Percentiles rank a stretch among this genome's conserved stretches.
Conservation (phyloP, 2,329 filamentous ascomycete genomes). For the Dothidotthia symphoricarpi region DNA sequence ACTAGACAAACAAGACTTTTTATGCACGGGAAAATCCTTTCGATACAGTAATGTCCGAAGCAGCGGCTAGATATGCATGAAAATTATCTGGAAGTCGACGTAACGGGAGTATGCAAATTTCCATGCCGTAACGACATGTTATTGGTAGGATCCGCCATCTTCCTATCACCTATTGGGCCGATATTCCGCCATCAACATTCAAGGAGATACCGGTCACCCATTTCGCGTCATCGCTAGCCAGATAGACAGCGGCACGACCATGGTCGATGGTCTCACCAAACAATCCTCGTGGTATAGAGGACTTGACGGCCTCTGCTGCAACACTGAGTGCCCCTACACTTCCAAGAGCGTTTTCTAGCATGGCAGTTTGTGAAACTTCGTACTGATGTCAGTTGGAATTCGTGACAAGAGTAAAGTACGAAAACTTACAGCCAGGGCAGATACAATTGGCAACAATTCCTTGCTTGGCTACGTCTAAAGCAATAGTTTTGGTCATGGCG, state of each 20-base stretch:
- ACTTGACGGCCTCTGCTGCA: conserved; percentile 11
- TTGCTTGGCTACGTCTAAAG: conserved; percentile 45
- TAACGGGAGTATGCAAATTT: too few relatives aligned
- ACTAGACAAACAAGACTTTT: too few relatives aligned
- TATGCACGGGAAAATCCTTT: too few relatives aligned
- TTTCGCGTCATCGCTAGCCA: conserved; percentile 46
- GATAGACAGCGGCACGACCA: conserved; percentile 41
- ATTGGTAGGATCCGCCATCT: too few relatives aligned
- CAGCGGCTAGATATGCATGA: too few relatives aligned
- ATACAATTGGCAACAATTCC: conserved; percentile 46
- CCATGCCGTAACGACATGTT: too few relatives aligned
- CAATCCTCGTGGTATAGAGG: conserved; percentile 19
- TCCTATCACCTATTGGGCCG: conserved; percentile 9
- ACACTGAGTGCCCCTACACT: conserved; percentile 10
- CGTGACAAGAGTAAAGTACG: not conserved
- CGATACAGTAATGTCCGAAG: too few relatives aligned
- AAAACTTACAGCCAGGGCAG: conserved; percentile 44
- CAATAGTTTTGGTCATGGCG: conserved; percentile 48
- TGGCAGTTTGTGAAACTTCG: conserved; percentile 34
- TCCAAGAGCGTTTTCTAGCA: conserved; percentile 24
- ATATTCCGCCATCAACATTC: conserved; percentile 45
- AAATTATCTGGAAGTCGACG: too few relatives aligned
- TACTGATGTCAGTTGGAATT: not conserved
- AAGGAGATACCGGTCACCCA: conserved; percentile 45
- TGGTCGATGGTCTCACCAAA: conserved; percentile 23